Percentiles rank a stretch among this genome's conserved stretches.
These are phyloP conservation scores for Grosmannia clavigera DNA, from an alignment of 2,329 filamentous ascomycete genomes.

Conservation along the genomic window DNA sequence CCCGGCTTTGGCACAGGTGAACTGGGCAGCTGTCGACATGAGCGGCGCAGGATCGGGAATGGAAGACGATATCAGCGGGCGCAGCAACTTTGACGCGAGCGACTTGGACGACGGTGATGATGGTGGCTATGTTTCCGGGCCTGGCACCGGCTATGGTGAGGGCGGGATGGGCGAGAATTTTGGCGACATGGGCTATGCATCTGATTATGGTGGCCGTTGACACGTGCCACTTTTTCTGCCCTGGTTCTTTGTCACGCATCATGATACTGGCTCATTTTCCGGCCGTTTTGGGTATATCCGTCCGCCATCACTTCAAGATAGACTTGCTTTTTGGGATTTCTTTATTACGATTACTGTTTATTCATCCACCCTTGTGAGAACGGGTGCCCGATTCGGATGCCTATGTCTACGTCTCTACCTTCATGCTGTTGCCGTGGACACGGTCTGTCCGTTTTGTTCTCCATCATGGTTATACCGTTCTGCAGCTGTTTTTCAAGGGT, in stretches of 20 bases:
- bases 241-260: slow-evolving; percentile 1
- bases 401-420: neutral
- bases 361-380: neutral
- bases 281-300: neutral
- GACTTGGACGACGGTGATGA: slow-evolving; percentile 67
- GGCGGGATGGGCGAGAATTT: slow-evolving; percentile 43
- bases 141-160: slow-evolving; percentile 47
- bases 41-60: slow-evolving; percentile 57
- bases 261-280: neutral
- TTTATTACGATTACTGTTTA: neutral
- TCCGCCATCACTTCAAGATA: neutral
- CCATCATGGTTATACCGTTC: too few relatives aligned
- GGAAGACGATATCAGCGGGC: slow-evolving; percentile 65
- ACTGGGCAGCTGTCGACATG: slow-evolving; percentile 59
- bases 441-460: too few relatives aligned
- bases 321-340: neutral
- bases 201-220: slow-evolving; percentile 38
- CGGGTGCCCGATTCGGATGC: neutral
- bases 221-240: neutral
- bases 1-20: slow-evolving; percentile 79
- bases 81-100: slow-evolving; percentile 71
- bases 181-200: slow-evolving; percentile 40
- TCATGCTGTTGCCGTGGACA: too few relatives aligned
- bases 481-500: too few relatives aligned
- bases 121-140: slow-evolving; percentile 51